phyloP scores from a whole-genome alignment of 2,329 filamentous ascomycete genomes.

The Sporothrix curviconia region DNA sequence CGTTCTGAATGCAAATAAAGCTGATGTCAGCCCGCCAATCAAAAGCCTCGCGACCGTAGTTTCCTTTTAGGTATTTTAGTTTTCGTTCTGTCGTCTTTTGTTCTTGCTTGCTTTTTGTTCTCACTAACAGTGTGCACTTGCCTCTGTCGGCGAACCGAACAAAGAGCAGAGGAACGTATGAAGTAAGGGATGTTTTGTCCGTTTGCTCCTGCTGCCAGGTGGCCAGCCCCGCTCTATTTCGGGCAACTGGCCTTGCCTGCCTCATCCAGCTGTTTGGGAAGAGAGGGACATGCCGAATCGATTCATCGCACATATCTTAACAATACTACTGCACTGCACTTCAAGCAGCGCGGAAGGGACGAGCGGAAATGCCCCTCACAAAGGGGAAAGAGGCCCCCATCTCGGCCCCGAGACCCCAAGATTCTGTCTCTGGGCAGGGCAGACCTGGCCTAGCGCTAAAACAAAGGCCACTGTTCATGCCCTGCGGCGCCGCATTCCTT shows the following conservation, averaged over 20 bases:
- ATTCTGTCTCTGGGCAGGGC: too few species aligned
- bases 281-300: not conserved
- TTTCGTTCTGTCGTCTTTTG: not conserved
- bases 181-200: not conserved
- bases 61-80: not conserved
- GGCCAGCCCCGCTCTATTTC: not conserved
- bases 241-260: not conserved
- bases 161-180: not conserved
- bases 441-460: not conserved
- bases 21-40: slow-evolving; percentile 2
- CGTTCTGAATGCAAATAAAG: not conserved
- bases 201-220: not conserved
- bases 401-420: not conserved
- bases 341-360: not conserved
- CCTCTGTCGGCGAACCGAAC: not conserved
- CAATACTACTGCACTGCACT: not conserved
- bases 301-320: not conserved
- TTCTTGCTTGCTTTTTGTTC: not conserved
- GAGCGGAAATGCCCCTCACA: not conserved
- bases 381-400: not conserved
- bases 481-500: too few species aligned
- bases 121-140: not conserved
- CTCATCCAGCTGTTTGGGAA: slow-evolving; percentile 5
- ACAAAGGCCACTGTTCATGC: not conserved
- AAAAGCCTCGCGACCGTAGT: not conserved